These are phyloP conservation scores for Cercophora newfieldiana DNA, from an alignment of 495 filamentous ascomycete species.

Conservation along the genomic window DNA sequence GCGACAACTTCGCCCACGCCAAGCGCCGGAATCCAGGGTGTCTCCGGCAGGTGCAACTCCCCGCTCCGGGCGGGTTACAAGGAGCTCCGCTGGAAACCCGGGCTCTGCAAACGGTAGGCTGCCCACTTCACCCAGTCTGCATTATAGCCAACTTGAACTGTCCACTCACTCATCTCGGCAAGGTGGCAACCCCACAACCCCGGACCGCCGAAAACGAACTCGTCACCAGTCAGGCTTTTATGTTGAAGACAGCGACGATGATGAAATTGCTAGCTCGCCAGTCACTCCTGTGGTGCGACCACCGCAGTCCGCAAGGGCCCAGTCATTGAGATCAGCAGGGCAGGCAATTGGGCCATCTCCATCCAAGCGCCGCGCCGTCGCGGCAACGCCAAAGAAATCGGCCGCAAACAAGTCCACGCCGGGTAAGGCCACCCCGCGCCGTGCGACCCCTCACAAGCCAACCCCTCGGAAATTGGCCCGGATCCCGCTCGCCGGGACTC, in stretches of 20 bases:
- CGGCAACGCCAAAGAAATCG: neutral
- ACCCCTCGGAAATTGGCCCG: neutral
- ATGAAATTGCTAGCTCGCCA: constrained; percentile 11
- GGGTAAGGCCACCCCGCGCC: neutral
- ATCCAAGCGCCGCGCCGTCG: neutral
- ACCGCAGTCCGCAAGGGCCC: neutral
- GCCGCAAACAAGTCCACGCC: neutral
- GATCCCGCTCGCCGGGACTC: neutral
- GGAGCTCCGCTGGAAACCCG: constrained; percentile 18
- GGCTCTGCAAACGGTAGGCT: constrained; percentile 4
- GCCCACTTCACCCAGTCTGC: neutral
- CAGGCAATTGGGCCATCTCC: neutral
- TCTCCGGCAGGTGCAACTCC: constrained; percentile 20
- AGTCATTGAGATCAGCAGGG: neutral
- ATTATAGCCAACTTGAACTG: too few species aligned
- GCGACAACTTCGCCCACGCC: constrained; percentile 31
- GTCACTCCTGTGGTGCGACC: neutral
- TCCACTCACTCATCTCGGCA: neutral
- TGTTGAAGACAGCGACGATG: constrained; percentile 22
- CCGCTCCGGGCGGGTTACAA: constrained; percentile 24
- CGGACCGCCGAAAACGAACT: constrained; percentile 29
- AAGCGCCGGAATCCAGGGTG: constrained; percentile 21
- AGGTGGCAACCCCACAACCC: too few species aligned
- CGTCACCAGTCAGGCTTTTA: constrained; percentile 31
- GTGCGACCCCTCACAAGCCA: neutral